Percentiles rank a stretch among this genome's conserved stretches.
phyloP scores from a whole-genome alignment of 768 basidiomycete genomes.

The Pisolithus tinctorius region DNA sequence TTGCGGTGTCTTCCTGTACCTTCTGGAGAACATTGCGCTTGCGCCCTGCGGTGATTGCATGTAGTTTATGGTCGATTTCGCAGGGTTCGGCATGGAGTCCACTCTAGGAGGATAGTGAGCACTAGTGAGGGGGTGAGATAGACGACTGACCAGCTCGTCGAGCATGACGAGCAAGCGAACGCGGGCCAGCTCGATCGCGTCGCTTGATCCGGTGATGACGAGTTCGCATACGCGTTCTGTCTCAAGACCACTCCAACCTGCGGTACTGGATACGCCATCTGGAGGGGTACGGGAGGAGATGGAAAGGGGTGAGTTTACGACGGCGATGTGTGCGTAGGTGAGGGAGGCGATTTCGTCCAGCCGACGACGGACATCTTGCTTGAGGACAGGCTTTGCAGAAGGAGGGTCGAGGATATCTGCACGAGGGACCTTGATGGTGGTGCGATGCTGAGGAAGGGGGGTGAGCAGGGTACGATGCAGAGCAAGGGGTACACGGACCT shows the following conservation, averaged over 20 bases:
- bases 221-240: constrained; percentile 92
- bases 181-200: constrained; percentile 87
- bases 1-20: constrained; percentile 95
- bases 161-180: constrained; percentile 89
- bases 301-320: constrained; percentile 78
- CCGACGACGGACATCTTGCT: constrained; percentile 72
- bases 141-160: constrained; percentile 77
- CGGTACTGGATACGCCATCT: constrained; percentile 67
- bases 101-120: constrained; percentile 41
- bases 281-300: constrained; percentile 72
- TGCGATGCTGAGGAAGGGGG: constrained; percentile 53
- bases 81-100: constrained; percentile 86
- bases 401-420: constrained; percentile 89
- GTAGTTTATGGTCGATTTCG: constrained; percentile 93
- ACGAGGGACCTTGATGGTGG: constrained; percentile 84
- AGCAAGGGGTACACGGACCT: constrained; percentile 39
- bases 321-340: constrained; percentile 89
- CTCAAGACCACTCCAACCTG: constrained; percentile 87
- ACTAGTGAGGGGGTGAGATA: background rate
- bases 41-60: constrained; percentile 84
- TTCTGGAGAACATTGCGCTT: constrained; percentile 83
- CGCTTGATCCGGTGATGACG: constrained; percentile 81
- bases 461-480: constrained; percentile 8
- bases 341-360: constrained; percentile 94
- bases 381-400: constrained; percentile 71